Evolutionary conservation across 495 filamentous ascomycete species (phyloP), one percentile per base, ranked within the genome.

Genomic region (Penicillium maclennaniae): DNA sequence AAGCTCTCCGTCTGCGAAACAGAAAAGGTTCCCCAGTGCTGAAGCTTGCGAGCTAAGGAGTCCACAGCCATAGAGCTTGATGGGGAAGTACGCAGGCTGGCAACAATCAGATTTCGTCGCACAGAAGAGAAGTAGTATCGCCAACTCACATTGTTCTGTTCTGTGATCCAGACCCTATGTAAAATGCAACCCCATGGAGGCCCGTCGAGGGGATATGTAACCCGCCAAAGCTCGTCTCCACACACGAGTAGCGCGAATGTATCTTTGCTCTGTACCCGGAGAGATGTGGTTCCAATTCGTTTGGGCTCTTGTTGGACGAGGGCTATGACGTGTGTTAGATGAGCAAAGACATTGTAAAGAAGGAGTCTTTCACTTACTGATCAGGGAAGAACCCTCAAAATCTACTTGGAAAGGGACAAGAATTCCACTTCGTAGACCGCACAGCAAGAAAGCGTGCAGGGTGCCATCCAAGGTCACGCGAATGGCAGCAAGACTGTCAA

Each of bases 341-440:
- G 43, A 54, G 46, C 17, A 26, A 12, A 6, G 6, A n/a, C 38
- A 15, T 28, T 15, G n/a, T 1, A 38, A 15, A 1, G 3, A 34
- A 21, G 4, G 6, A 1, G 17, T 19, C 19, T 5, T 36, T 34
- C 43, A 44, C 61, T 45, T 63, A 76, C 74, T 55, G 4, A 67
- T 61, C 16, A 68, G 47, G 40, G 53, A 55, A 16, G 39, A 7
- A 15, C 43, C 28, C 10, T 57, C 56, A 12, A 60, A 56, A 17
- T 48, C 42, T 19, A 75, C 53, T 2, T 66, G 60, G 41, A 75
- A 69, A 14, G 68, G 55, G n/a, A 75, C 60, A 23, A 77, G 61
- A 21, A 68, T 68, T 21, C 74, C 74, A 54, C 74, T 70, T 25
- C 74, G 70, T 27, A 77, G 59, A 17, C 74, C 74, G 41, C 74